These are phyloP conservation scores for Zymoseptoria pseudotritici DNA, from an alignment of 2,329 filamentous ascomycete species.

Conservation along the genomic window DNA sequence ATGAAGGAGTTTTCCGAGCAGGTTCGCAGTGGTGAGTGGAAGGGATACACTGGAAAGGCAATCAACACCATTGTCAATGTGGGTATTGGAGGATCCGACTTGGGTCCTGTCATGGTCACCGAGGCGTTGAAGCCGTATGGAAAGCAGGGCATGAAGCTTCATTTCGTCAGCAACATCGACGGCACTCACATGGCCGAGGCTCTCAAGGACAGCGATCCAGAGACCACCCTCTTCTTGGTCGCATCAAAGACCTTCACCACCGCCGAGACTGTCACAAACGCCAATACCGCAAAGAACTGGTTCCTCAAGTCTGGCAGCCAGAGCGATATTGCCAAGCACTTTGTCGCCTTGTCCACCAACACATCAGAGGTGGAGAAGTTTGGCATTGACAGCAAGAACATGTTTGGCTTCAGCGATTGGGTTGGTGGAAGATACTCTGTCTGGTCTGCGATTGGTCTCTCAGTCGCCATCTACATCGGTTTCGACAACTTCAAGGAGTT, in stretches of 20 bases:
- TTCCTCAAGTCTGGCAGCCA: conserved; percentile 79
- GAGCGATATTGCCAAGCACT: conserved; percentile 84
- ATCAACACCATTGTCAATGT: conserved; percentile 95
- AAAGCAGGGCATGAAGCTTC: conserved; percentile 74
- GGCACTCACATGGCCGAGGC: conserved; percentile 97
- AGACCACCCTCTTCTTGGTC: conserved; percentile 97
- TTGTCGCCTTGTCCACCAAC: conserved; percentile 96
- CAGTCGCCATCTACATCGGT: conserved; percentile 88
- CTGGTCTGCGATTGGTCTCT: conserved; percentile 96
- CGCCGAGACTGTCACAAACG: conserved; percentile 93
- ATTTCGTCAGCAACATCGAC: conserved; percentile 99
- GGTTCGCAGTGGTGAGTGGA: conserved; percentile 91
- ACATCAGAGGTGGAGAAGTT: conserved; percentile 94
- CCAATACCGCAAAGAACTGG: conserved; percentile 94
- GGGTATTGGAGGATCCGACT: conserved; percentile 94
- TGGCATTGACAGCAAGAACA: conserved; percentile 97
- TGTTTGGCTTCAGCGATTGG: conserved; percentile 99
- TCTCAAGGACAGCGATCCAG: conserved; percentile 77
- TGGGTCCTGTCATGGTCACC: conserved; percentile 97
- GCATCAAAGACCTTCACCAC: conserved; percentile 99
- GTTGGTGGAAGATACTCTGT: conserved; percentile 97
- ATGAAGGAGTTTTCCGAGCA: conserved; percentile 98
- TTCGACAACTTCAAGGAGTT: conserved; percentile 98
- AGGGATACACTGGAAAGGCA: conserved; percentile 94
- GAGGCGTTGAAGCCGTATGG: conserved; percentile 95